These are phyloP conservation scores for Lignosus rhinocerotis DNA, from an alignment of 1,284 basidiomycete species.

Conservation along the genomic window DNA sequence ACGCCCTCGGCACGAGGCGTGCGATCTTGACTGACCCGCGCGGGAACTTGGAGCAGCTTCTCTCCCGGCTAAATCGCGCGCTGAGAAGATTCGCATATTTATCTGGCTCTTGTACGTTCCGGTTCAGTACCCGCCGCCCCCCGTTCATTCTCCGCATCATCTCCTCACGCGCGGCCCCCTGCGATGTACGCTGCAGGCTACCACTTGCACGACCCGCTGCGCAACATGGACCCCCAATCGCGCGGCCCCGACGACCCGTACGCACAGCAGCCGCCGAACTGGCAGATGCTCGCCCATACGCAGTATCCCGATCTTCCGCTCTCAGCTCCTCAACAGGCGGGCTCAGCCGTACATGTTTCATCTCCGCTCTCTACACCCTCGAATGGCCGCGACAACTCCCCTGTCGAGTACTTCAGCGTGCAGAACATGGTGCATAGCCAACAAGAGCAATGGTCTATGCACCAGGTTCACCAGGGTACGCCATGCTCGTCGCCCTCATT, in stretches of 20 bases:
- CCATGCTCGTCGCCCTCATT: neutral
- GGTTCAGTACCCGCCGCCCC: slow-evolving; percentile 22
- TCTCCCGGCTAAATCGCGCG: slow-evolving; percentile 17
- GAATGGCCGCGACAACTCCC: slow-evolving; percentile 15
- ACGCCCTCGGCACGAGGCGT: slow-evolving; percentile 1
- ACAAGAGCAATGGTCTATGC: slow-evolving; percentile 19
- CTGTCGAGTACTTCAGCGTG: slow-evolving; percentile 17
- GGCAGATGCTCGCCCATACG: slow-evolving; percentile 12
- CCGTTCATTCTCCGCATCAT: slow-evolving; percentile 26
- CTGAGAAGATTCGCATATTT: slow-evolving; percentile 16
- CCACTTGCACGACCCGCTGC: slow-evolving; percentile 13
- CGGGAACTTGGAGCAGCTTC: slow-evolving; percentile 1
- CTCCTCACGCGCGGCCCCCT: slow-evolving; percentile 12
- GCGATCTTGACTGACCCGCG: neutral
- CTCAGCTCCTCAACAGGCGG: slow-evolving; percentile 4
- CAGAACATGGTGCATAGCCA: slow-evolving; percentile 4
- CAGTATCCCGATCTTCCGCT: slow-evolving; percentile 17
- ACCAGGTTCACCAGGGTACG: slow-evolving; percentile 10
- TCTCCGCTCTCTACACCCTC: slow-evolving; percentile 23
- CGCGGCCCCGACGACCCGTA: slow-evolving; percentile 11
- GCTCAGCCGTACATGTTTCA: slow-evolving; percentile 18
- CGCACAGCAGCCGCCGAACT: slow-evolving; percentile 8
- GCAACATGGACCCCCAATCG: slow-evolving; percentile 17
- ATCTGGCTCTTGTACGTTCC: slow-evolving; percentile 8
- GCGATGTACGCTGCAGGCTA: slow-evolving; percentile 21